Base-by-base conservation (phyloP, 306 rosid genomes). In the Castanea crenata region DNA sequence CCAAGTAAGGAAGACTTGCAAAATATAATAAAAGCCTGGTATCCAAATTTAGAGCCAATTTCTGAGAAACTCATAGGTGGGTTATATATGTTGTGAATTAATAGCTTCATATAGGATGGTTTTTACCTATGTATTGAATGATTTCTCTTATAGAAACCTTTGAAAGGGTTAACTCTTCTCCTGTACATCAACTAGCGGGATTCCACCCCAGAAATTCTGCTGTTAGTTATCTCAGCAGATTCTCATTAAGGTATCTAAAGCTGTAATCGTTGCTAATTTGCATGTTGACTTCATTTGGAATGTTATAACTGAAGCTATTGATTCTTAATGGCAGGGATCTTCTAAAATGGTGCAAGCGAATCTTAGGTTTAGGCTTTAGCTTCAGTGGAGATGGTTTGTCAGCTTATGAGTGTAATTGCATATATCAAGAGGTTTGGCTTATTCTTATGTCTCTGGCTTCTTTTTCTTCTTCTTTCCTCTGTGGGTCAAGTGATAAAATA, bases 271-370 rank as follows among this genome's bases (percentile, higher is more conserved):
- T 21, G 79, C 38, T 38, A 21, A 46, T 32, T 20, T 67, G 55
- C 59, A 27, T 71, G n/a, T 58, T 55, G 52, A 55, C 52, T 16
- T 75, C 11, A 13, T 54, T 61, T 70, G 58, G 41, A 62, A 51
- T 69, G 25, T 15, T 1, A 34, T 70, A 71, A 63, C 64, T 57
- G 31, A 59, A 13, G 32, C 77, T 55, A 67, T 71, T 73, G 75
- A 23, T 77, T 79, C 63, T 82, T 67, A 21, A 51, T 88, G 83
- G 74, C 85, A 94, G 99, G 87, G 97, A 95, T 87, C 94, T 95
- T 76, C 92, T 95, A 79, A 95, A 95, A 79, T 95, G 97, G 99
- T 91, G 98, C 90, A 92, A 90, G 81, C 95, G 99, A 73, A 87
- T 95, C 56, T 83, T 65, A 12, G 89, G 90, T 69, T 82, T 87